A percentile compares a stretch with the other conserved stretches of the same genome.
These are phyloP conservation scores for Pichia inconspicua DNA, from an alignment of 1,139 yeast species.

Conservation along the genomic window DNA sequence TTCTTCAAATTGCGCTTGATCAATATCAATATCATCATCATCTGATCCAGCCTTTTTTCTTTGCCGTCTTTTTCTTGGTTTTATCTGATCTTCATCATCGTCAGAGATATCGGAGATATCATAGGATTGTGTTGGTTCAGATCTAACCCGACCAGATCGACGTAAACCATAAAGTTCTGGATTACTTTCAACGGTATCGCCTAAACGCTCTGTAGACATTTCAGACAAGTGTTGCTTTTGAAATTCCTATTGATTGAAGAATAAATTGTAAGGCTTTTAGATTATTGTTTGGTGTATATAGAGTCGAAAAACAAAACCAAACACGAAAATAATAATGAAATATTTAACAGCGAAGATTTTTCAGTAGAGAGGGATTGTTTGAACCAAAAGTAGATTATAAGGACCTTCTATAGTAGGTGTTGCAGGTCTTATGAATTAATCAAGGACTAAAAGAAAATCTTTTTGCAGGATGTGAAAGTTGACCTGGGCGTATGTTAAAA, in stretches of 20 bases:
- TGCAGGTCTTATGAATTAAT: too few species aligned
- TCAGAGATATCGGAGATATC: constrained; percentile 24
- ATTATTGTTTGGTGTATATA: too few species aligned
- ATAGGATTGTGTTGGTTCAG: constrained; percentile 18
- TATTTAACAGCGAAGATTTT: not conserved
- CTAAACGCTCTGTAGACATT: constrained; percentile 16
- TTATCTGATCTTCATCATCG: constrained; percentile 21
- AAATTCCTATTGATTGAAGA: too few species aligned
- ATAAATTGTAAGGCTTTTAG: not conserved
- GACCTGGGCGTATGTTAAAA: too few species aligned
- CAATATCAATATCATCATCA: constrained; percentile 20
- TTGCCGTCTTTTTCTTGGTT: constrained; percentile 25
- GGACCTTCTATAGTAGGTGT: not conserved
- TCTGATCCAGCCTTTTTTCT: constrained; percentile 15
- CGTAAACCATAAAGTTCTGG: constrained; percentile 92
- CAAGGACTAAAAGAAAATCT: too few species aligned
- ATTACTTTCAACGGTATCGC: constrained; percentile 45
- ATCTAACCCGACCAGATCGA: constrained; percentile 70
- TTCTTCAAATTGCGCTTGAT: constrained; percentile 16
- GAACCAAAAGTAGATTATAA: not conserved
- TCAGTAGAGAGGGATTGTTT: not conserved
- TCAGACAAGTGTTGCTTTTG: not conserved
- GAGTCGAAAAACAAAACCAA: not conserved
- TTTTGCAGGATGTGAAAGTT: too few species aligned
- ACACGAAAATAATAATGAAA: not conserved